Evolutionary conservation across 2,329 filamentous ascomycete genomes (phyloP).

Genomic region (Sphaceloma murrayae): DNA sequence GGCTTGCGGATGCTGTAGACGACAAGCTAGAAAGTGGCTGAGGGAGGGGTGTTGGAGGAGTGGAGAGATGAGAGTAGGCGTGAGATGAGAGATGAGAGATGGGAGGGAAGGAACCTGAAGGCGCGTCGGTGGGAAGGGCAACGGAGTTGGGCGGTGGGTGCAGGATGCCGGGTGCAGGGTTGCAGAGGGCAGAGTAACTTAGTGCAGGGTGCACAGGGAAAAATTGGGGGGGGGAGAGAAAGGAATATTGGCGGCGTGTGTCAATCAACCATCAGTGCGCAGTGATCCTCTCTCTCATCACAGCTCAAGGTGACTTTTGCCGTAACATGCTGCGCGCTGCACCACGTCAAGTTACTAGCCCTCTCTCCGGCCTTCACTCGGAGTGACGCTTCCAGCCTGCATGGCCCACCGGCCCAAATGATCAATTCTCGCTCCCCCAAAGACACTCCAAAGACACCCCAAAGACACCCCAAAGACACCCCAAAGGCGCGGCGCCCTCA

Average conservation of each 20-base stretch:
- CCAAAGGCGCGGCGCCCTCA: background rate
- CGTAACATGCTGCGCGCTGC: too few relatives aligned
- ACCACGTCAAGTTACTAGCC: too few relatives aligned
- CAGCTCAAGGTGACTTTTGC: too few relatives aligned
- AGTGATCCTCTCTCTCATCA: background rate
- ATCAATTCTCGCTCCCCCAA: background rate
- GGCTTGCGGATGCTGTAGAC: slow-evolving; percentile 4
- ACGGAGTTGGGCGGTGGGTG: background rate
- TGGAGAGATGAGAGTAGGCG: background rate
- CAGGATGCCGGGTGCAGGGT: background rate
- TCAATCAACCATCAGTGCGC: background rate
- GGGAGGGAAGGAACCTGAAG: slow-evolving; percentile 2
- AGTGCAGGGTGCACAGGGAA: background rate
- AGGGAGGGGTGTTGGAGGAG: background rate
- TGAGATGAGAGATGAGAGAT: background rate
- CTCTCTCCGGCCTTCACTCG: background rate
- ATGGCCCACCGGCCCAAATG: too few relatives aligned
- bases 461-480: too few relatives aligned
- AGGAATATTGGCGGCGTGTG: background rate
- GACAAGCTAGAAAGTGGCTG: background rate
- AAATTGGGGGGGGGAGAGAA: too few relatives aligned
- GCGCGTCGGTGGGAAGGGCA: background rate
- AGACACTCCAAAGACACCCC: too few relatives aligned
- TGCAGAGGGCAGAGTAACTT: background rate
- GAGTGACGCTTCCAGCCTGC: background rate